Base-by-base conservation (phyloP, 176 grass and related monocot genomes). In the barley (Hordeum vulgare) region DNA sequence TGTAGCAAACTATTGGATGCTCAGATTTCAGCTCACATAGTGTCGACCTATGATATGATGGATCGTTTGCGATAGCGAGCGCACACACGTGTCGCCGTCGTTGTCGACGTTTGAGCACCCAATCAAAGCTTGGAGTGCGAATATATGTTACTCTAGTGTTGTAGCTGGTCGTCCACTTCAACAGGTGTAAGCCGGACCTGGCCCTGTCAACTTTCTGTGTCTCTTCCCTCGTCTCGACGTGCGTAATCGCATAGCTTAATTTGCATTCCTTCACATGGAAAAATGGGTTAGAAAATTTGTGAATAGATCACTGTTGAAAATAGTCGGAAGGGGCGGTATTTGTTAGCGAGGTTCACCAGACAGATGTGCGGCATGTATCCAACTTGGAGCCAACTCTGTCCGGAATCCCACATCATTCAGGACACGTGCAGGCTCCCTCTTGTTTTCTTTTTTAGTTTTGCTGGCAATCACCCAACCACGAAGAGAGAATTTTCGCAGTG, bases 121-220 rank as follows among this genome's bases (percentile, higher is more conserved):
- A 78, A 78, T 80, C 76, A 85, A 69, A 29, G 39, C 5, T 23
- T 21, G 3, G 82, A 81, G 0, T 6, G 61, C 1, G 69, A 85
- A 80, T 80, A 80, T 76, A 85, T 68, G 59, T 26, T 84, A 89
- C 39, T 80, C 60, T 74, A 41, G 34, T 11, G 34, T 83, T 39
- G 8, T 84, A 26, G 18, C 12, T 61, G 25, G 49, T 80, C 70
- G 44, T 4, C 76, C 40, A 23, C 71, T 37, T 70, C 87, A 75
- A 75, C 87, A 81, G 59, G 82, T 80, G 61, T 56, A 41, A 11
- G 7, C 31, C 10, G 13, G 70, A n/a, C 35, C 54, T 12, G 61
- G 41, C 59, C 11, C 23, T 70, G 72, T 83, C 80, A 83, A 72
- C 57, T 83, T 83, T 15, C 12, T 33, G 3, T 31, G 64, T 44